Percentiles rank a stretch among this genome's conserved stretches.
Conservation (phyloP, 768 basidiomycete genomes). For the Mycena rebaudengoi region DNA sequence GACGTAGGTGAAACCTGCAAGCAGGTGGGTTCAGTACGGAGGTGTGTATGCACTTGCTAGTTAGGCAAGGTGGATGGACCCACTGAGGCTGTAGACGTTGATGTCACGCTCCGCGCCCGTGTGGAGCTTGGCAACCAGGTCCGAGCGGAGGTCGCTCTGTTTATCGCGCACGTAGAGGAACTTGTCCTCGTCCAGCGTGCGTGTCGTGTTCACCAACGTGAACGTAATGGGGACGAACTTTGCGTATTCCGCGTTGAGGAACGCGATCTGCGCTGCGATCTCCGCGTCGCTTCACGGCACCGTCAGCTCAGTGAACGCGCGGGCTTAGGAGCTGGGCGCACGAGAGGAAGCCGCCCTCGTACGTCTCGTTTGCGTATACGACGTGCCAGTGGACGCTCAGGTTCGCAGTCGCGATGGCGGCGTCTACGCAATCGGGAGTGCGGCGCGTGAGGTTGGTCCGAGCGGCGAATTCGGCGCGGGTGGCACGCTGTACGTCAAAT, state of each 20-base stretch:
- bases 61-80: not conserved
- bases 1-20: not conserved
- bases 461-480: not conserved
- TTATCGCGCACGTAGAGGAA: slow-evolving; percentile 6
- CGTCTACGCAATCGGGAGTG: not conserved
- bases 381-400: slow-evolving; percentile 8
- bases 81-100: slow-evolving; percentile 7
- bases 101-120: not conserved
- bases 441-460: not conserved
- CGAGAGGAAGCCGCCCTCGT: not conserved
- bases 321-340: too few relatives aligned
- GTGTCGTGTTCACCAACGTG: slow-evolving; percentile 2
- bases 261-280: not conserved
- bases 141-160: not conserved
- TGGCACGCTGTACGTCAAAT: not conserved
- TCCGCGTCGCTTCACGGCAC: not conserved
- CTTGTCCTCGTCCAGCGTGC: slow-evolving; percentile 1
- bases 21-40: not conserved
- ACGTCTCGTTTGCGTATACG: slow-evolving; percentile 6
- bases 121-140: not conserved
- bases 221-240: slow-evolving; percentile 2
- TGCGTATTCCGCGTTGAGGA: not conserved
- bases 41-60: too few relatives aligned
- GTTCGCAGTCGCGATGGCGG: not conserved
- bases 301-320: not conserved